Base-by-base conservation (phyloP, 495 filamentous ascomycete genomes). In the Aspergillus bridgeri region DNA sequence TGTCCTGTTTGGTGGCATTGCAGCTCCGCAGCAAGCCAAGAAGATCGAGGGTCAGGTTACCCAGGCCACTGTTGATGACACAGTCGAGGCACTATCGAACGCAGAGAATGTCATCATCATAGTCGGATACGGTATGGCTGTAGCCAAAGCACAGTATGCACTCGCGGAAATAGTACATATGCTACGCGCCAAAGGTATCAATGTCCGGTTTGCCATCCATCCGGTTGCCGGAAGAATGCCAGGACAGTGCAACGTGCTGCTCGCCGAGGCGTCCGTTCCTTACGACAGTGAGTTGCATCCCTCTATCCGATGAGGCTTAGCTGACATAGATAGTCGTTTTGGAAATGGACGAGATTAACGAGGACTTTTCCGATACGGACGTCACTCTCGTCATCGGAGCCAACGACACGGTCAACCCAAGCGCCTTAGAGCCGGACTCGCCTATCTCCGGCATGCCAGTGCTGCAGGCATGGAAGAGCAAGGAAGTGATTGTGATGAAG, bases 301-400 rank as follows among this genome's bases (percentile, higher is more conserved):
- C 15, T 20, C 20, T 3, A 53, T n/a, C 5, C 20, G 18, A n/a
- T 21, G 54, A 53, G 61, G 65, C 73, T n/a, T 44, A 71, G 22
- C 3, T 17, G 21, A 20, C 27, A 9, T 11, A 78, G 73, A 9
- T 11, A 78, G 73, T 91, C 49, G 88, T 92, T 33, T 76, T 91
- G 18, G 89, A 93, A 73, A 92, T 92, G 89, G 89, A 92, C 68
- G 89, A 93, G 71, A 92, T 93, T 72, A 93, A 93, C 70, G 89
- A 93, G 50, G 89, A 92, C 68, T 93, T 93, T 71, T 64, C 75
- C 38, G 86, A 91, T 42, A 91, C 89, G 0, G 89, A 92, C 61
- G 79, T 93, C n/a, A 90, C 88, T 6, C 79, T 93, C 3, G 89
- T 93, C 9, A 93, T 93, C 61, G 89, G 89, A 5, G 89, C 89